Evolutionary conservation across 768 basidiomycete genomes (phyloP), one percentile per base, ranked within the genome.

Genomic region (Lactarius evosmus): DNA sequence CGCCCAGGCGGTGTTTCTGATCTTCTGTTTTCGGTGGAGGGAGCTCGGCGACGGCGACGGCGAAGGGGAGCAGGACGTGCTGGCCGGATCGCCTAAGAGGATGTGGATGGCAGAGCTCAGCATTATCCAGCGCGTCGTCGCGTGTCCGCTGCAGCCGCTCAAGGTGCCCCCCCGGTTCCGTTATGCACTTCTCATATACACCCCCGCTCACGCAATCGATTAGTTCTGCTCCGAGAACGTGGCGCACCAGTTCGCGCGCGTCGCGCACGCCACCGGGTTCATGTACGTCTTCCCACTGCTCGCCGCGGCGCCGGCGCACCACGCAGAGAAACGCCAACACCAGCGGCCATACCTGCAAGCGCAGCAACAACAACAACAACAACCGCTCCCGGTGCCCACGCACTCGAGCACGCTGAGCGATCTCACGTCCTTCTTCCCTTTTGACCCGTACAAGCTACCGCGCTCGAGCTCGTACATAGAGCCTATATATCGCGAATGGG

Each of bases 21-120:
- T 99, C 67, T 99, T 99, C 74, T 98, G 97, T 74, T 99, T 98
- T 76, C 80, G 97, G 12, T 98, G 96, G 96, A 78, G 92, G 65
- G 97, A 98, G 67, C 76, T 98, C 38, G 73, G 84, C 46, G 80
- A 83, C 16, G 88, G 87, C 6, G 80, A 77, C 27, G 82, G 79
- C 27, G 82, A 79, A 27, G 83, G 81, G 40, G 77, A 74, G 25
- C 63, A 73, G 27, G 71, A 69, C 30, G 66, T 64, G 59, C 56
- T 71, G 56, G 76, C 66, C 33, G 68, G 57, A 34, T 36, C 58
- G 70, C 32, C 69, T 62, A 70, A 73, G 60, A 85, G 83, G 67
- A 88, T 87, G 73, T 99, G 97, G 97, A 91, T 97, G 79, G 76
- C 80, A 22, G 88, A 91, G 70, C 72, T 99, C 59, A 82, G 83